A percentile compares a stretch with the other conserved stretches of the same genome.
These are phyloP conservation scores for Globisporangium alternatum DNA, from an alignment of 352 stramenopile genomes.

Conservation along the genomic window DNA sequence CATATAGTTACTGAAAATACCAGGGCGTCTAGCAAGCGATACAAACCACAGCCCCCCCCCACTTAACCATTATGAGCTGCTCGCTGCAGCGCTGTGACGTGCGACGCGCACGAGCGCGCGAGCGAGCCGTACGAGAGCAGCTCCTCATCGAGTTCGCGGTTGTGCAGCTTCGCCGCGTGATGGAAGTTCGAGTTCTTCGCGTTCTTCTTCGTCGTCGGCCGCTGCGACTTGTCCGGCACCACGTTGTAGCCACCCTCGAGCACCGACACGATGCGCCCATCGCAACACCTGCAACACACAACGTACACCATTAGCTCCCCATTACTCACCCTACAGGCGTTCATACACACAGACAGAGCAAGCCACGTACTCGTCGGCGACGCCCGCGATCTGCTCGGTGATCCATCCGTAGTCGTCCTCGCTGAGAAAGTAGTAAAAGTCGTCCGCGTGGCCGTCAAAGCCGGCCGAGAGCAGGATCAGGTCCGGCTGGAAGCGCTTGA, in stretches of 20 bases:
- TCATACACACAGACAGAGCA: neutral
- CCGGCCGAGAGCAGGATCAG: conserved; percentile 69
- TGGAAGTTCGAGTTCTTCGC: conserved; percentile 50
- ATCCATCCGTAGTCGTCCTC: conserved; percentile 87
- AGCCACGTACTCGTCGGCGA: conserved; percentile 88
- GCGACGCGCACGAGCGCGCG: conserved; percentile 52
- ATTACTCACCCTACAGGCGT: neutral
- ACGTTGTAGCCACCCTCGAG: conserved; percentile 94
- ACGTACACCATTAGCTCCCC: neutral
- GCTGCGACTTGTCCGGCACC: conserved; percentile 43
- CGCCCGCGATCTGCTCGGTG: conserved; percentile 77
- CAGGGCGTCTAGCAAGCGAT: neutral
- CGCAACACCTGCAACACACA: conserved; percentile 56
- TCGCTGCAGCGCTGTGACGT: conserved; percentile 53
- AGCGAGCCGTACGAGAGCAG: conserved; percentile 53
- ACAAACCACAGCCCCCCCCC: neutral
- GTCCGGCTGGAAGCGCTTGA: conserved; percentile 50
- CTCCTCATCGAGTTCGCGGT: conserved; percentile 52
- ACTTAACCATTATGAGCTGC: conserved; percentile 18
- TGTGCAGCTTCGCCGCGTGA: conserved; percentile 42
- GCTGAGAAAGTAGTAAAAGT: conserved; percentile 75
- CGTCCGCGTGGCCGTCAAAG: conserved; percentile 63
- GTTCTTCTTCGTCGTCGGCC: conserved; percentile 35
- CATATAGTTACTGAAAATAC: conserved; percentile 7
- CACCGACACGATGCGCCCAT: conserved; percentile 93